Base-by-base conservation (phyloP, 768 basidiomycete genomes). In the Kwoniella dendrophila region DNA sequence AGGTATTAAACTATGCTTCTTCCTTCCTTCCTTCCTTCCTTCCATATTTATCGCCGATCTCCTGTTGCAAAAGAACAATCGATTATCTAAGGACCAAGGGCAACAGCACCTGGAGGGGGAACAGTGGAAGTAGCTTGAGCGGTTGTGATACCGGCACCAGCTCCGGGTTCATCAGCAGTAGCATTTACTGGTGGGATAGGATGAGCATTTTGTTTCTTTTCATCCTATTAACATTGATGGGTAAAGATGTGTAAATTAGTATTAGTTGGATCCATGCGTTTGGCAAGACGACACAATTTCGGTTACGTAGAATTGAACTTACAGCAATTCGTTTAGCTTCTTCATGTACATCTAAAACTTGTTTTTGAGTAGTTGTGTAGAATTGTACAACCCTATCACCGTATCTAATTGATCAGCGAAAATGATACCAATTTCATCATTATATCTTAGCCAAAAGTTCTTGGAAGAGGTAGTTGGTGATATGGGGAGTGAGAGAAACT, bases 271-370 rank as follows among this genome's bases (percentile, higher is more conserved):
- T 29, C 18, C 4, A 22, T 10, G 8, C n/a, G 32, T 43, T 45
- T 55, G 61, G 59, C 36, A 34, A 50, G 36, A 20, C 29, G n/a
- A n/a, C n/a, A n/a, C n/a, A n/a, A n/a, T n/a, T n/a, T n/a, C n/a
- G n/a, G n/a, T n/a, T n/a, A n/a, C 11, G 12, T 2, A 30, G 3
- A 29, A 26, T 61, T 22, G 38, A 1, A 74, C 75, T 70, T 61
- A 77, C 84, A 27, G 87, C 86, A 71, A 97, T 90, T 30, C 94
- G 86, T 62, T 83, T 82, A 1, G 94, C 94, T 80, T 97, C 94
- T 73, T 93, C 90, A 74, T 96, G 93, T 49, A 97, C 93, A 74
- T 97, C 93, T 20, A 84, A 72, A 27, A 91, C 87, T 79, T 94
- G 90, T 81, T 96, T 97, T 20, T 87, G 83, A 7, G 92, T 94